A percentile compares a stretch with the other conserved stretches of the same genome.
Evolutionary conservation across 148 eudicot species (phyloP).

Genomic region (Gaultheria prostrata): DNA sequence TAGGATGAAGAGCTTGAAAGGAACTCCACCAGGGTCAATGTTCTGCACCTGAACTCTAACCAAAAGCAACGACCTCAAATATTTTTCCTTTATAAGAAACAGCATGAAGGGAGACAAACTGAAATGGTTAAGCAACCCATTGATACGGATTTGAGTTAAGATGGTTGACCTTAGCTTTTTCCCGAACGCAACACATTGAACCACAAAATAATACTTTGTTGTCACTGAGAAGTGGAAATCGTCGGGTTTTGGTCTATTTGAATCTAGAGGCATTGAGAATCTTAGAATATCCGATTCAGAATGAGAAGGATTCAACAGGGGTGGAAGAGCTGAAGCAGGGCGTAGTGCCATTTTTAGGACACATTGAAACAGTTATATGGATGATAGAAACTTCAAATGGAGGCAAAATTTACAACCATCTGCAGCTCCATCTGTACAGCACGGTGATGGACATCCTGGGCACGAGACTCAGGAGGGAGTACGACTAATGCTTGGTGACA

Average conservation of each 20-base stretch:
- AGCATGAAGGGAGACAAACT: too few species aligned
- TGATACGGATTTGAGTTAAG: too few species aligned
- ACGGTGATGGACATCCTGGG: not conserved
- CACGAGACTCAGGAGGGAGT: not conserved
- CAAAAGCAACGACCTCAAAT: too few species aligned
- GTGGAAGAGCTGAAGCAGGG: not conserved
- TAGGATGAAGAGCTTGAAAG: not conserved
- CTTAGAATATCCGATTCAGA: not conserved
- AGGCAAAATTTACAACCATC: not conserved
- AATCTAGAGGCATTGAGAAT: not conserved
- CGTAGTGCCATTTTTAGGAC: not conserved
- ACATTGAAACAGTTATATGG: not conserved
- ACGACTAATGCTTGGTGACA: not conserved
- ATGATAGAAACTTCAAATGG: not conserved
- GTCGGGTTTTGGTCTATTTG: not conserved
- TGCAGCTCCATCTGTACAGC: not conserved
- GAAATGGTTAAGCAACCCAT: too few species aligned
- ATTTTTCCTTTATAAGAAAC: too few species aligned
- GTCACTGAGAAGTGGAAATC: not conserved
- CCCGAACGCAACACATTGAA: too few species aligned
- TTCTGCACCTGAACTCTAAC: too few species aligned
- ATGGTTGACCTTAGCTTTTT: too few species aligned
- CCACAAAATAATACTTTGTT: too few species aligned
- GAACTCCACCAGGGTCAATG: not conserved
- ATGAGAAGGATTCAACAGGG: not conserved